Evolutionary conservation across 352 stramenopile genomes (phyloP).

Genomic region (Nothophytophthora sp.): DNA sequence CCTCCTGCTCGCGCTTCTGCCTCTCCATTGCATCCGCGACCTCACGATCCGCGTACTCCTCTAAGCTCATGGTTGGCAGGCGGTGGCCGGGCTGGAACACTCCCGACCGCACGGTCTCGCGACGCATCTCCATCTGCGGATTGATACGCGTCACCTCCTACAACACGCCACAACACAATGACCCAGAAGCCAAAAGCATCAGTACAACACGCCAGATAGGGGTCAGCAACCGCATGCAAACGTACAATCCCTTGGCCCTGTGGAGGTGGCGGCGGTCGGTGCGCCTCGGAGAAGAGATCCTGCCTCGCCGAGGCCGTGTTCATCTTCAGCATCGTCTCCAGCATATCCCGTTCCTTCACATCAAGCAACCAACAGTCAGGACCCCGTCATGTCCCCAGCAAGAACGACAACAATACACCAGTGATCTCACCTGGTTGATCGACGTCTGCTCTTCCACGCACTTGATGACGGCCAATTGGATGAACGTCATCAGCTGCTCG

Average conservation of each 20-base stretch:
- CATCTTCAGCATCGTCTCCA: constrained; percentile 88
- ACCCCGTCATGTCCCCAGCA: background rate
- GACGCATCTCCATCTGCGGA: constrained; percentile 84
- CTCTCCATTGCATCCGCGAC: constrained; percentile 87
- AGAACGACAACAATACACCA: too few relatives aligned
- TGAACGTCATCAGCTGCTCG: constrained; percentile 82
- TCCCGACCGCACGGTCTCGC: constrained; percentile 80
- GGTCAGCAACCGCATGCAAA: background rate
- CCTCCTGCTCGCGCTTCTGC: constrained; percentile 76
- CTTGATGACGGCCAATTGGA: constrained; percentile 76
- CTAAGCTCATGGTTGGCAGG: constrained; percentile 95
- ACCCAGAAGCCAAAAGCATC: constrained; percentile 1
- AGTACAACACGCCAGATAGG: background rate
- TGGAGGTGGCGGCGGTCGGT: constrained; percentile 52
- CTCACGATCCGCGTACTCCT: constrained; percentile 93
- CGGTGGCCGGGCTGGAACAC: constrained; percentile 97
- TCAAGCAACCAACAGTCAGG: background rate
- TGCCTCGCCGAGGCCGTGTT: constrained; percentile 56
- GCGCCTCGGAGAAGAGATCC: constrained; percentile 72
- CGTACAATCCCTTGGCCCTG: constrained; percentile 83
- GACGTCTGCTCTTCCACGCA: constrained; percentile 75
- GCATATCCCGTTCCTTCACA: constrained; percentile 67
- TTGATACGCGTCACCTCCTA: constrained; percentile 87
- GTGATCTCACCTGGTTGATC: constrained; percentile 63
- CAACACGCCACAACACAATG: constrained; percentile 9